These are phyloP conservation scores for Oxyria digyna DNA, from an alignment of 148 eudicot species.

Conservation along the genomic window DNA sequence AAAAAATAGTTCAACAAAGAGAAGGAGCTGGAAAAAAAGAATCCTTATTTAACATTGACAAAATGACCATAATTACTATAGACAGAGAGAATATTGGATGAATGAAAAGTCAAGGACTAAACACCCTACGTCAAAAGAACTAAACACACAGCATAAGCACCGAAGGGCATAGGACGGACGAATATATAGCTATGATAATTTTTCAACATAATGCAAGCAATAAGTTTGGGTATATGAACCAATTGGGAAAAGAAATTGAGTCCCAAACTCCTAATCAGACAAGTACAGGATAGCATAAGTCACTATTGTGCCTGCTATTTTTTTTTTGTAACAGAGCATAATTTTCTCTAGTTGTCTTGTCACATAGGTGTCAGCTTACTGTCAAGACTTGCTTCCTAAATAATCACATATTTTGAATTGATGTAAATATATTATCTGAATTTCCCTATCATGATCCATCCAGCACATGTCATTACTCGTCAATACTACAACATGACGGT, in stretches of 20 bases:
- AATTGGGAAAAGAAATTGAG: neutral
- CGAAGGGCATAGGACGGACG: no score
- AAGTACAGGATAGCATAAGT: neutral
- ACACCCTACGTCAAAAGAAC: neutral
- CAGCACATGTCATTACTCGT: neutral
- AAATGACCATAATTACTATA: neutral
- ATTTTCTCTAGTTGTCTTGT: neutral
- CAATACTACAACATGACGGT: neutral
- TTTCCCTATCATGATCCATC: neutral
- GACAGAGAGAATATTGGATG: neutral
- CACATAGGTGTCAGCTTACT: neutral
- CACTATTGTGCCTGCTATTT: neutral
- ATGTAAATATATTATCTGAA: neutral
- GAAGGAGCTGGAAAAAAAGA: neutral
- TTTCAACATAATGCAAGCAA: no score
- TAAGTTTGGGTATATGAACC: neutral
- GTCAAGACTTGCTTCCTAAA: neutral
- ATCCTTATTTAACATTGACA: neutral
- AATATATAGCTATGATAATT: no score
- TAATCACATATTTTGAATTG: neutral
- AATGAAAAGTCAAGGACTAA: neutral
- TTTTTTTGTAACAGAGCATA: neutral
- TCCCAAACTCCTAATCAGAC: neutral
- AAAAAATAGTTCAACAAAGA: no score
- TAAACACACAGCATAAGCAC: no score